phyloP scores from a whole-genome alignment of 768 basidiomycete species.

The Gymnopilus junonius region DNA sequence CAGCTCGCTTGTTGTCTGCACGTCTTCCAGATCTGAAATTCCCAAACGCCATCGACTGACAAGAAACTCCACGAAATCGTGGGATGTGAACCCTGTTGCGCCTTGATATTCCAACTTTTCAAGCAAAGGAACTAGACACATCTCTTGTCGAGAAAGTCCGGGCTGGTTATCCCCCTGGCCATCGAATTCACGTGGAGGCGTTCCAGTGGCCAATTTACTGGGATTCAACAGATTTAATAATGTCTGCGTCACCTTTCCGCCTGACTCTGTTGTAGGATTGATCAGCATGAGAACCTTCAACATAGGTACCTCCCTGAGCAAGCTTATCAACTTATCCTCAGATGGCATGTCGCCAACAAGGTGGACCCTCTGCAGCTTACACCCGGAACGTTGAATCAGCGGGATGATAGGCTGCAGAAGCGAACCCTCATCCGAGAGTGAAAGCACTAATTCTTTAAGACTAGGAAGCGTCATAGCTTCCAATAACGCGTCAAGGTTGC shows the following conservation, averaged over 20 bases:
- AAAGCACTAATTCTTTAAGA: constrained; percentile 21
- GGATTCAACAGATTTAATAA: constrained; percentile 21
- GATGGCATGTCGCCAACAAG: constrained; percentile 25
- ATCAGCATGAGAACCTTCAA: constrained; percentile 19
- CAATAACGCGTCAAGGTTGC: constrained; percentile 17
- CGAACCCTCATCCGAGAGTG: constrained; percentile 20
- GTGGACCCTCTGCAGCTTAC: constrained; percentile 18
- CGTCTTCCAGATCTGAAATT: too few species aligned
- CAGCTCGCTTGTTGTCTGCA: background rate
- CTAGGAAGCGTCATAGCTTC: constrained; percentile 18
- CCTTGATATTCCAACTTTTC: constrained; percentile 24
- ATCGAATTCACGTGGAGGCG: too few species aligned
- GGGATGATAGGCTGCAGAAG: constrained; percentile 13
- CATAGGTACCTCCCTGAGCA: constrained; percentile 15
- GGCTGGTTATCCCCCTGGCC: background rate
- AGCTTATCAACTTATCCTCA: constrained; percentile 19
- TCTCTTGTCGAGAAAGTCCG: background rate
- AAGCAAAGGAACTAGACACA: constrained; percentile 6
- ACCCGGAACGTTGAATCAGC: constrained; percentile 19
- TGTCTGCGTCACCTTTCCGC: constrained; percentile 17
- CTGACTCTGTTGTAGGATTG: constrained; percentile 21
- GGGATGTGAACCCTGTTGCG: constrained; percentile 13
- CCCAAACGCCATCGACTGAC: constrained; percentile 14
- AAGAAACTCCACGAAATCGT: constrained; percentile 17
- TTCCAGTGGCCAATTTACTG: background rate